Evolutionary conservation across 805 yeast species (phyloP), one percentile per base, ranked within the genome.

Genomic region (Maudiozyma barnettii): DNA sequence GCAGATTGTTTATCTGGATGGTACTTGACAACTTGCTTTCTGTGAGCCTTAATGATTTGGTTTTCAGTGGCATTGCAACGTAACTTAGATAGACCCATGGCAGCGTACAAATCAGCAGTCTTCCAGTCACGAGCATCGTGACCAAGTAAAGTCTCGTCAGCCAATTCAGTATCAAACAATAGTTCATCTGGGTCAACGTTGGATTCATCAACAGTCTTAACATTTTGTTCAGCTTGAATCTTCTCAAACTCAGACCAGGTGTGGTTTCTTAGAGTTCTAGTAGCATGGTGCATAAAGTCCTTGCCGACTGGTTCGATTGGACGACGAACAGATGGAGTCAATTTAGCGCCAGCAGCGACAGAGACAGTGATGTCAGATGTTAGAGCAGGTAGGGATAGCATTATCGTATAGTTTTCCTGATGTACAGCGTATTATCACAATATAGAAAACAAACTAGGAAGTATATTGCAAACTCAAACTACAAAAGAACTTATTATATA

Each of bases 111-210:
- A 69, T 93, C 97, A 56, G 93, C 95, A 46, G 82, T 73, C 73
- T 93, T 93, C 99, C 99, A 93, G 66, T 93, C 96, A 77, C 95
- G 84, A 64, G 99, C 96, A 66, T 93, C 98, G 62, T 86, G 95
- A 30, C 76, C 70, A 58, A 93, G 78, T 70, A 91, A 74, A 47
- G 81, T 84, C 55, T 82, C 90, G 54, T 80, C 84, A 61, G 89
- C 95, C 29, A 83, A 77, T 59, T 80, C 77, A 26, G 65, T 67
- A 50, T 71, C 74, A 37, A 65, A 63, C 55, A 74, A 69, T 30
- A 65, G 66, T 46, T 77, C 81, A 49, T 77, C 80, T 56, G 81
- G 82, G 47, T 79, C 85, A 39, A 64, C 70, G 48, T 60, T 70
- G 52, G 76, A 63, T 57, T 77, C 83, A 58, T 85, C 95, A 52